A percentile compares a stretch with the other conserved stretches of the same genome.
Conservation (phyloP, 192 early-diverging fungal genomes). For the Podila verticillata region DNA sequence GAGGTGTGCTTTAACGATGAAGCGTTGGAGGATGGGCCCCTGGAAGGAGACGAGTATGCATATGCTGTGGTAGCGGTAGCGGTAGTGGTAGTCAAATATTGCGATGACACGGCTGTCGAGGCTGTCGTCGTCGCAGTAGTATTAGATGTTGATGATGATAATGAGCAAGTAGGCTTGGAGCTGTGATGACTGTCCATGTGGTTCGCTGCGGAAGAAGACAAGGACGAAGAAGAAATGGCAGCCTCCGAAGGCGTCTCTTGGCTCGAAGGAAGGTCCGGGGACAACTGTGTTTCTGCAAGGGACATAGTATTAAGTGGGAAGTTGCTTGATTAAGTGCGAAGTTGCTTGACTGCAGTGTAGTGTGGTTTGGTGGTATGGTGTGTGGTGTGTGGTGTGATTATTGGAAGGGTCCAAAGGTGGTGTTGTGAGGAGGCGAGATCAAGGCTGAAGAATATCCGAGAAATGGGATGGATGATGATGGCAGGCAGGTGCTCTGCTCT, state of each 20-base stretch:
- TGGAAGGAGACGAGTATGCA: slow-evolving; percentile 10
- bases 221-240: background rate
- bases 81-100: background rate
- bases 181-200: background rate
- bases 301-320: slow-evolving; percentile 9
- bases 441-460: background rate
- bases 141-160: background rate
- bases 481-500: too few relatives aligned
- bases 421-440: background rate
- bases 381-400: background rate
- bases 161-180: background rate
- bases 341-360: background rate
- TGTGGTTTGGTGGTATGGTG: background rate
- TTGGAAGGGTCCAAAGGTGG: too few relatives aligned
- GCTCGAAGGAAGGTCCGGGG: background rate
- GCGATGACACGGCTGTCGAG: background rate
- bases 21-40: slow-evolving; percentile 21
- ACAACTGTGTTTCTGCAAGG: background rate
- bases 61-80: background rate
- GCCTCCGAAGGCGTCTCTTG: background rate
- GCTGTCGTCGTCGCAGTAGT: background rate
- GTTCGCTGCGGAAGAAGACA: background rate
- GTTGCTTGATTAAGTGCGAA: too few relatives aligned
- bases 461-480: background rate
- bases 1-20: slow-evolving; percentile 21